phyloP scores from a whole-genome alignment of 345 rosid genomes.

The Moricandia arvensis region DNA sequence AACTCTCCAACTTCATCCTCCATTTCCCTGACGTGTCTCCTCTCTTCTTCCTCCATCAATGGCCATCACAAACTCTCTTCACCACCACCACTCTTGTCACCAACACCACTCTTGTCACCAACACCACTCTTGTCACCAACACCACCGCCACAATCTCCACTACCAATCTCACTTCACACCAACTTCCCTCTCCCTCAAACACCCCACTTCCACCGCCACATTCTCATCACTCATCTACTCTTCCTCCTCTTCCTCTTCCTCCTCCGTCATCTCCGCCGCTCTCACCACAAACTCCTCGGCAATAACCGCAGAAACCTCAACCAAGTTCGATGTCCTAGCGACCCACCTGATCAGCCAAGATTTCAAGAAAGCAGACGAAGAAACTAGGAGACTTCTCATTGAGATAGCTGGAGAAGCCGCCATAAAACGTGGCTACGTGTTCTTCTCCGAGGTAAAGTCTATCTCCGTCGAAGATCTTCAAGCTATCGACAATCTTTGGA shows the following conservation, averaged over 20 bases:
- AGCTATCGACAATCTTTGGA: constrained; percentile 80
- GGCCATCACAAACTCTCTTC: constrained; percentile 43
- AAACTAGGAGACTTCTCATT: constrained; percentile 80
- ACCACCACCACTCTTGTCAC: constrained; percentile 33
- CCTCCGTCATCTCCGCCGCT: constrained; percentile 30
- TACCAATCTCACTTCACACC: constrained; percentile 39
- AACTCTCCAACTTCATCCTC: constrained; percentile 37
- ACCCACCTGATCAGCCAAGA: constrained; percentile 59
- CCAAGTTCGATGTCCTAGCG: constrained; percentile 61
- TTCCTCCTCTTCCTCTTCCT: constrained; percentile 26
- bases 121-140: constrained; percentile 34
- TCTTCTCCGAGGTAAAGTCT: constrained; percentile 91
- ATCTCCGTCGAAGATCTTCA: constrained; percentile 58
- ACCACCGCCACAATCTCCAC: constrained; percentile 37
- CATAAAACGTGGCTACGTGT: constrained; percentile 77
- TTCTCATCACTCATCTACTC: constrained; percentile 38
- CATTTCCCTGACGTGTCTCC: constrained; percentile 29
- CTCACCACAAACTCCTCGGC: constrained; percentile 36
- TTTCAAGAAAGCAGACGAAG: constrained; percentile 88
- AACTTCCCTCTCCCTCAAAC: constrained; percentile 43
- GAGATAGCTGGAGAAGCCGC: constrained; percentile 78
- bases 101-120: constrained; percentile 40
- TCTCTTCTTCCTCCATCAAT: constrained; percentile 25
- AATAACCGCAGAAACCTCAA: constrained; percentile 44
- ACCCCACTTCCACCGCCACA: constrained; percentile 39